phyloP scores from a whole-genome alignment of 208 protist genomes.

The Balamuthia mandrillaris region DNA sequence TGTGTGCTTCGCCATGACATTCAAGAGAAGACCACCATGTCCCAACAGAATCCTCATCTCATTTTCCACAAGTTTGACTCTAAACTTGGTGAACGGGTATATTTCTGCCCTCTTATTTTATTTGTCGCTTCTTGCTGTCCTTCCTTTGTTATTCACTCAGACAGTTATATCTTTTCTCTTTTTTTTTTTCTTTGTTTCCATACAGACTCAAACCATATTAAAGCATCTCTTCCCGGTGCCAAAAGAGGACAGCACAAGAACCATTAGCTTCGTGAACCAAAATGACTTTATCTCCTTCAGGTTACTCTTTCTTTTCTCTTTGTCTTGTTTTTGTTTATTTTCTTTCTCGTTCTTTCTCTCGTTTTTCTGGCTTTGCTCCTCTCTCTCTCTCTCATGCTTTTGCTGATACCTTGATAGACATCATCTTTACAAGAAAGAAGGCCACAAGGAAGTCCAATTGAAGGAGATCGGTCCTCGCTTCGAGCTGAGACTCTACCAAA shows the following conservation, averaged over 20 bases:
- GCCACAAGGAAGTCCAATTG: constrained; percentile 85
- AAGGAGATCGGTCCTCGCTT: constrained; percentile 97
- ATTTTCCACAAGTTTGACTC: constrained; percentile 97
- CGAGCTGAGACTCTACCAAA: constrained; percentile 93
- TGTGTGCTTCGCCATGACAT: constrained; percentile 96
- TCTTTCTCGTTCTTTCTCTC: too few relatives aligned
- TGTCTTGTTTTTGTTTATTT: constrained; percentile 23
- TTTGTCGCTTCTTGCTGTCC: constrained; percentile 42
- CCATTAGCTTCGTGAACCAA: constrained; percentile 97
- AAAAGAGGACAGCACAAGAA: constrained; percentile 88
- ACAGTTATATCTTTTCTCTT: background rate
- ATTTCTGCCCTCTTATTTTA: background rate
- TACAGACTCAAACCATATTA: constrained; percentile 76
- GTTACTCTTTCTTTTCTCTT: background rate
- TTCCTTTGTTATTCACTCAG: background rate
- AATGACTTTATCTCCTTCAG: constrained; percentile 98
- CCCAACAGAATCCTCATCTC: constrained; percentile 94
- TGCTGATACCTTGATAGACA: constrained; percentile 74
- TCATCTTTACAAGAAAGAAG: constrained; percentile 87
- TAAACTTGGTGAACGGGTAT: constrained; percentile 88
- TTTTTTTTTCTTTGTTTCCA: background rate
- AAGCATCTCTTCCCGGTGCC: constrained; percentile 97
- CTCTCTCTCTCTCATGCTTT: too few relatives aligned
- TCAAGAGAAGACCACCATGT: constrained; percentile 72
- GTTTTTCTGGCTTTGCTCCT: too few relatives aligned